Conservation (phyloP, 805 yeast genomes). For the Wickerhamiella domercqiae region DNA sequence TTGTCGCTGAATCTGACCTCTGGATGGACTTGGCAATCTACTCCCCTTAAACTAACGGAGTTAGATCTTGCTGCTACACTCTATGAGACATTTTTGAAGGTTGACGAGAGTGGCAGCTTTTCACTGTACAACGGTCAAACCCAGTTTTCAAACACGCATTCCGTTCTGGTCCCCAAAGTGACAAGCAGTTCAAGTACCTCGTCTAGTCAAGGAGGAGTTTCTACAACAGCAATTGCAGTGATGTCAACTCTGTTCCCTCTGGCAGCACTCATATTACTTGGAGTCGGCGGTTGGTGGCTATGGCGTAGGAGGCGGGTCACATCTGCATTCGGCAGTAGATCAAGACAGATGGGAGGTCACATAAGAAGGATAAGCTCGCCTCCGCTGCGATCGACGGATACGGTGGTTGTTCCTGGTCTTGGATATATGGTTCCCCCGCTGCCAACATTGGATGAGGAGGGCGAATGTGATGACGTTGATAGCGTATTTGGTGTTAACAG, state of each 20-base stretch:
- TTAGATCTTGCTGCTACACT: constrained; percentile 10
- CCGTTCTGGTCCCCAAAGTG: constrained; percentile 7
- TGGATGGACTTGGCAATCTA: constrained; percentile 30
- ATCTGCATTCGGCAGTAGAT: constrained; percentile 11
- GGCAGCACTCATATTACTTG: constrained; percentile 25
- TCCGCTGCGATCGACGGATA: no score
- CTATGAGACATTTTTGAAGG: constrained; percentile 8
- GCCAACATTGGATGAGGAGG: background rate
- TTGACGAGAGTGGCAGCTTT: background rate
- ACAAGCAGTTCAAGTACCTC: constrained; percentile 11
- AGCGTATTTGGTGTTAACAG: background rate
- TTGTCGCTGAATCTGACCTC: constrained; percentile 26
- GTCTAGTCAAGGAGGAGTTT: constrained; percentile 3
- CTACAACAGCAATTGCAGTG: constrained; percentile 28
- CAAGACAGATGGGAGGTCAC: constrained; percentile 3
- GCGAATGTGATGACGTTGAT: background rate
- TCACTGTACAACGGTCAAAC: constrained; percentile 1
- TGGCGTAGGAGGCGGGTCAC: constrained; percentile 17
- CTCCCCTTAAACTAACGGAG: background rate
- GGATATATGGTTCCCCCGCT: no score
- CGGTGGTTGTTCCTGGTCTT: no score
- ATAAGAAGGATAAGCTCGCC: background rate
- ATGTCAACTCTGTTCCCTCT: constrained; percentile 33
- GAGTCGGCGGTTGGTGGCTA: constrained; percentile 21
- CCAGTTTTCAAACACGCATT: constrained; percentile 1